phyloP scores from a whole-genome alignment of 1,284 basidiomycete species.

The Ganoderma lingzhi region DNA sequence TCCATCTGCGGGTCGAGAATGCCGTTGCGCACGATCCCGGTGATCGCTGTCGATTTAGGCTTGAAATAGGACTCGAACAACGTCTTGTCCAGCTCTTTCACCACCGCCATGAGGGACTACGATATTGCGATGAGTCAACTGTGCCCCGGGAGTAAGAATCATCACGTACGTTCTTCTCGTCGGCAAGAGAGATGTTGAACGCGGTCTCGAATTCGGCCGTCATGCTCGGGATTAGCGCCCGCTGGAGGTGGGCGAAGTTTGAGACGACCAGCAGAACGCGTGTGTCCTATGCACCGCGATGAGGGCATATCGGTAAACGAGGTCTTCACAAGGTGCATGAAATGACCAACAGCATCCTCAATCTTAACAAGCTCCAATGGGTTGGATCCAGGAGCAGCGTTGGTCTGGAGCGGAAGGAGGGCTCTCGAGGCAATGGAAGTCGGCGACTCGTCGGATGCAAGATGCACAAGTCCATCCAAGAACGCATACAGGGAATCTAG shows the following conservation, averaged over 20 bases:
- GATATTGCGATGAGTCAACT: neutral
- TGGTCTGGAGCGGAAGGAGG: conserved; percentile 37
- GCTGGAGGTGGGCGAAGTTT: conserved; percentile 85
- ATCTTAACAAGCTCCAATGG: conserved; percentile 66
- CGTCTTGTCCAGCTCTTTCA: conserved; percentile 85
- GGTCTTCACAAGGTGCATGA: neutral
- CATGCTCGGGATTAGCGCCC: conserved; percentile 80
- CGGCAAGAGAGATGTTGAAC: conserved; percentile 78
- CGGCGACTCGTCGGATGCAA: conserved; percentile 83
- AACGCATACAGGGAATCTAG: conserved; percentile 90
- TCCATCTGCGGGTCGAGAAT: conserved; percentile 85
- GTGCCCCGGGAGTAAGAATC: conserved; percentile 48
- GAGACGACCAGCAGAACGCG: conserved; percentile 91
- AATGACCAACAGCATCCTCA: conserved; percentile 61
- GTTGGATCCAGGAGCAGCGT: conserved; percentile 47
- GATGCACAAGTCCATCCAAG: conserved; percentile 87
- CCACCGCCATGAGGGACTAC: conserved; percentile 80
- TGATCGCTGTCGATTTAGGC: conserved; percentile 77
- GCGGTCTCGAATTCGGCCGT: conserved; percentile 82
- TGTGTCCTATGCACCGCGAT: conserved; percentile 71
- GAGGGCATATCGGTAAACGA: neutral
- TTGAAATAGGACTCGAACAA: conserved; percentile 90
- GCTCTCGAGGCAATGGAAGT: conserved; percentile 49
- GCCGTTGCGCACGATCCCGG: conserved; percentile 76
- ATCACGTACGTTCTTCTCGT: conserved; percentile 61